These are phyloP conservation scores for Didymella pomorum DNA, from an alignment of 2,329 filamentous ascomycete genomes.

Conservation along the genomic window DNA sequence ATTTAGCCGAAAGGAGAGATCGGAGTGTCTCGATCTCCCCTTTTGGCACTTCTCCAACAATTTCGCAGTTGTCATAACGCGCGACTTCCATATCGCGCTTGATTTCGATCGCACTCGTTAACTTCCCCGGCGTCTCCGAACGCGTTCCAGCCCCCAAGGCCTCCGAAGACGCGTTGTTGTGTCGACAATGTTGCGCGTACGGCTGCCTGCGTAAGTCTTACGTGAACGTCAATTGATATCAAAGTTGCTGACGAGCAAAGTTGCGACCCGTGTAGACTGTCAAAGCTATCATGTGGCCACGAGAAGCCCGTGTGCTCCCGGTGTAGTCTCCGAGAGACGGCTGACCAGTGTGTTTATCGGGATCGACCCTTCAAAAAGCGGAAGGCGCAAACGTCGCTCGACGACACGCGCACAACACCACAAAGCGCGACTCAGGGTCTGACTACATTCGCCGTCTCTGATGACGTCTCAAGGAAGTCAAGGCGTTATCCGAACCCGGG, in stretches of 20 bases:
- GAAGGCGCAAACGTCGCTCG: neutral
- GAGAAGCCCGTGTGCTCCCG: constrained; percentile 3
- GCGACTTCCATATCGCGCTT: neutral
- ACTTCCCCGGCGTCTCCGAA: neutral
- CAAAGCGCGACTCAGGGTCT: neutral
- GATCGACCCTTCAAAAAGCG: constrained; percentile 8
- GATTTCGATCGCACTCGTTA: neutral
- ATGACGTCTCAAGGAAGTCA: neutral
- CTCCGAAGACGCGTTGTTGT: neutral
- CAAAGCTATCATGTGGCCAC: constrained; percentile 7
- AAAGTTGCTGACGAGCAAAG: neutral
- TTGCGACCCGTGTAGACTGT: neutral
- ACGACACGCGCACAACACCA: neutral
- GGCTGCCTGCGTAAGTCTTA: constrained; percentile 4
- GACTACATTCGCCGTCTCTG: neutral
- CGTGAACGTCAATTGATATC: neutral
- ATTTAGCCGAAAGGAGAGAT: too few relatives aligned
- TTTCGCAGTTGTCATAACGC: neutral
- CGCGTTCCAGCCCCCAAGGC: neutral
- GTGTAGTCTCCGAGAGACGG: neutral
- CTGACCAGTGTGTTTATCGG: neutral
- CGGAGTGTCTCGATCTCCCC: too few relatives aligned
- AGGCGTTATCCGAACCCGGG: constrained; percentile 41
- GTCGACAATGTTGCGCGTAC: neutral
- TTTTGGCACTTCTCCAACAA: neutral